phyloP scores from a whole-genome alignment of 768 basidiomycete species.

The Galerina sulciceps region DNA sequence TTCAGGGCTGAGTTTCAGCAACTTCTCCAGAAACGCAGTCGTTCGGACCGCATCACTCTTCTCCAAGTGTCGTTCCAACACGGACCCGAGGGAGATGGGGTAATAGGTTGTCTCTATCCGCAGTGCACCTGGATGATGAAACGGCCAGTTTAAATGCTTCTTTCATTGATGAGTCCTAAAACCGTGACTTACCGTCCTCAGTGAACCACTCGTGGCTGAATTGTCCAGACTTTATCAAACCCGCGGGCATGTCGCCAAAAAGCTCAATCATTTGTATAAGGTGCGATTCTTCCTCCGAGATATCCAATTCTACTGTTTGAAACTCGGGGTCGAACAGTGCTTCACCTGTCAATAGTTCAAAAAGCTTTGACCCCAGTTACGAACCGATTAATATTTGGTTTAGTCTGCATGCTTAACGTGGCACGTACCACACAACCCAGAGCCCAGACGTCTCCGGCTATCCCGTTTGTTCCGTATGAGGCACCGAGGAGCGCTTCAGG shows the following conservation, averaged over 20 bases:
- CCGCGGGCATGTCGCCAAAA: constrained; percentile 22
- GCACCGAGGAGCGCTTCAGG: constrained; percentile 26
- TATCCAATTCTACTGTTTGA: constrained; percentile 26
- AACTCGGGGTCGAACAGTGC: constrained; percentile 26
- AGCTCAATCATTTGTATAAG: constrained; percentile 32
- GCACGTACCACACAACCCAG: constrained; percentile 27
- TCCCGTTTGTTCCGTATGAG: constrained; percentile 1
- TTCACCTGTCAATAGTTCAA: constrained; percentile 26
- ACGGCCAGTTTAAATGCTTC: background rate
- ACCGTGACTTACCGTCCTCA: constrained; percentile 19
- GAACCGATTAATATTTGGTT: background rate
- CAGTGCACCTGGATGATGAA: constrained; percentile 15
- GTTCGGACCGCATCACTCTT: constrained; percentile 15
- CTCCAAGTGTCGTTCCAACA: constrained; percentile 20
- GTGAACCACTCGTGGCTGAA: constrained; percentile 25
- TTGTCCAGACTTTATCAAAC: constrained; percentile 20
- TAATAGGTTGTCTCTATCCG: constrained; percentile 28
- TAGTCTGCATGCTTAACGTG: background rate
- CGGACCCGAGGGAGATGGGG: constrained; percentile 20
- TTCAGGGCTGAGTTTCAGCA: constrained; percentile 22
- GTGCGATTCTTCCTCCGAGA: constrained; percentile 30
- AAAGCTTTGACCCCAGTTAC: constrained; percentile 26
- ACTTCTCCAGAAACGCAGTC: constrained; percentile 17
- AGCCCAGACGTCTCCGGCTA: constrained; percentile 25
- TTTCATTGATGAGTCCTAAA: background rate